Conservation (phyloP, 768 basidiomycete genomes). For the Leccinum disarticulatum region DNA sequence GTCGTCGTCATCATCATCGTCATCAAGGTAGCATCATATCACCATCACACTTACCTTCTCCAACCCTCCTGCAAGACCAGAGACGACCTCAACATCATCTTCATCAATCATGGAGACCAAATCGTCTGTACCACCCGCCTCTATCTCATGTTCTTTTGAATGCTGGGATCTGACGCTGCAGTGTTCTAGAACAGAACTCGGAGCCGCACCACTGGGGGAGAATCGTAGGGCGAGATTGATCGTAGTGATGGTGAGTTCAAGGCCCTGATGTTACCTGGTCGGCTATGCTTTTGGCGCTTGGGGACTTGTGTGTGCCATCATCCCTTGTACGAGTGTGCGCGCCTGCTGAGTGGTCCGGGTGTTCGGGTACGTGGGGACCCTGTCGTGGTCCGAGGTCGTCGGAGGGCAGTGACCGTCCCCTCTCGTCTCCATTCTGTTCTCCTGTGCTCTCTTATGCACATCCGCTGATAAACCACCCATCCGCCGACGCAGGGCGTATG, state of each 20-base stretch:
- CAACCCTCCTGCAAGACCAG: too few relatives aligned
- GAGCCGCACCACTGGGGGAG: neutral
- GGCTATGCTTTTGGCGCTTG: too few relatives aligned
- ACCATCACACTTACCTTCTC: neutral
- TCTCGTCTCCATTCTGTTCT: too few relatives aligned
- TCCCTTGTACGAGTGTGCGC: too few relatives aligned
- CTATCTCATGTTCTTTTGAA: too few relatives aligned
- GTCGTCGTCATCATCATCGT: neutral
- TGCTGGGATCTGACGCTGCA: neutral
- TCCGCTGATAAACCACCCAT: neutral
- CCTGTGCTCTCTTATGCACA: too few relatives aligned
- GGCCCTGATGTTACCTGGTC: neutral
- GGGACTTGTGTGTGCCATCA: too few relatives aligned
- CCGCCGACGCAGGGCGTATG: conserved; percentile 54
- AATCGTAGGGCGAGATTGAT: conserved; percentile 33
- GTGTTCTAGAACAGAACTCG: neutral
- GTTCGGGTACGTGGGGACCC: too few relatives aligned
- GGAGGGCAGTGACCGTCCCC: too few relatives aligned
- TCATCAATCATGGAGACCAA: neutral
- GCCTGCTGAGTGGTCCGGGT: too few relatives aligned
- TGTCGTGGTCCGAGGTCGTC: too few relatives aligned
- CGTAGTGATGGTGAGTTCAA: conserved; percentile 49
- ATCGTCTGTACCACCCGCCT: neutral
- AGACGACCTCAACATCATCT: neutral
- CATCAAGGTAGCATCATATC: neutral